phyloP scores from a whole-genome alignment of 331 rosid genomes.

The Quercus tomentella region DNA sequence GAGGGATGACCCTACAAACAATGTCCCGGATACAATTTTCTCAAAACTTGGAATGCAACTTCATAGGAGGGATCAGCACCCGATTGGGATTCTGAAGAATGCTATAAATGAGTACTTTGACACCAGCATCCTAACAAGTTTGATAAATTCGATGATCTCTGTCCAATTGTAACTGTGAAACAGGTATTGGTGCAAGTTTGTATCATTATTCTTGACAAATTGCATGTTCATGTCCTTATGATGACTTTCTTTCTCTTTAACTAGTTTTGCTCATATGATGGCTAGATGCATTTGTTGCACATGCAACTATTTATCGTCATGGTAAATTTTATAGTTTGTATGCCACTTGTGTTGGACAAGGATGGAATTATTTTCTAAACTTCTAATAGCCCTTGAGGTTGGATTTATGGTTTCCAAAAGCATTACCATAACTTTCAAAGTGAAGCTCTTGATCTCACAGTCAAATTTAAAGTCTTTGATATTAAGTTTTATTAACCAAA shows the following conservation, averaged over 20 bases:
- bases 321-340: neutral
- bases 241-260: neutral
- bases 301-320: neutral
- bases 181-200: conserved; percentile 40
- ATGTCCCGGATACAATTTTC: conserved; percentile 83
- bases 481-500: neutral
- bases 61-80: conserved; percentile 89
- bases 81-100: conserved; percentile 89
- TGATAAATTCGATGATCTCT: conserved; percentile 71
- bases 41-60: conserved; percentile 91
- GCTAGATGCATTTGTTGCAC: neutral
- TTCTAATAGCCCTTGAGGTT: neutral
- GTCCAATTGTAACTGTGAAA: conserved; percentile 78
- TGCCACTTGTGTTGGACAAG: neutral
- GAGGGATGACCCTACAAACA: conserved; percentile 90
- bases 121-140: conserved; percentile 64
- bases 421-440: neutral
- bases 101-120: conserved; percentile 78
- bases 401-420: too few relatives aligned
- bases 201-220: conserved; percentile 1
- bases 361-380: neutral
- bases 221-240: neutral
- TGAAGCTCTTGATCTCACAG: neutral
- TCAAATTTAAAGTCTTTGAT: neutral
- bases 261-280: neutral